These are phyloP conservation scores for Calonectria pauciramosa DNA, from an alignment of 2,329 filamentous ascomycete species.

Conservation along the genomic window DNA sequence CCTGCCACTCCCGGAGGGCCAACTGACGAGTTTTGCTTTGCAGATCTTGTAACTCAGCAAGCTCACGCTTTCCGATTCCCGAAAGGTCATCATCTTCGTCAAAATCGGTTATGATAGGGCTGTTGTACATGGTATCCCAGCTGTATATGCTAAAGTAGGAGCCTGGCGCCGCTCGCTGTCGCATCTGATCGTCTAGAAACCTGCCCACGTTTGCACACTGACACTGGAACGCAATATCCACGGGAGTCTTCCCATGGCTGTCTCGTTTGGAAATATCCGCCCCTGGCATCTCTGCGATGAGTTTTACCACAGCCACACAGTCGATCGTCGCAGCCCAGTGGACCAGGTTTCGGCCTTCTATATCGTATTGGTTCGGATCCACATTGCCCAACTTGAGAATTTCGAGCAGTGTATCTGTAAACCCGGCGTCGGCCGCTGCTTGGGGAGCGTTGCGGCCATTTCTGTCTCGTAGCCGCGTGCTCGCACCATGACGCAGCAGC, in stretches of 20 bases:
- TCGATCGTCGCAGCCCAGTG: constrained; percentile 12
- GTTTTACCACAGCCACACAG: background rate
- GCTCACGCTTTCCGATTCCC: background rate
- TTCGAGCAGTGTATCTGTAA: background rate
- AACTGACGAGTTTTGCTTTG: background rate
- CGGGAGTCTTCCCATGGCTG: background rate
- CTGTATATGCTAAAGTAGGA: constrained; percentile 6
- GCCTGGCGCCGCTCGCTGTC: background rate
- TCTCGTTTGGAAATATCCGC: background rate
- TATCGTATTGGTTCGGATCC: constrained; percentile 8
- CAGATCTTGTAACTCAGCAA: background rate
- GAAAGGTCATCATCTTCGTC: background rate
- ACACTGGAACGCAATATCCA: constrained; percentile 13
- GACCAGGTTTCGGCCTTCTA: constrained; percentile 2
- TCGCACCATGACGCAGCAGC: constrained; percentile 1
- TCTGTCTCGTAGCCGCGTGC: background rate
- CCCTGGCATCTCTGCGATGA: background rate
- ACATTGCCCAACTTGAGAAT: background rate
- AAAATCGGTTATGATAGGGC: background rate
- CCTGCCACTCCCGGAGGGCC: background rate
- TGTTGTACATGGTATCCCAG: constrained; percentile 9
- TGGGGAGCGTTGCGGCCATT: constrained; percentile 6
- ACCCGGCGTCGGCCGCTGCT: constrained; percentile 9
- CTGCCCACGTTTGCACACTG: background rate
- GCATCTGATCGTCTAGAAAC: constrained; percentile 4